These are phyloP conservation scores for Paradendryphiella salina DNA, from an alignment of 2,329 filamentous ascomycete genomes.

Conservation along the genomic window DNA sequence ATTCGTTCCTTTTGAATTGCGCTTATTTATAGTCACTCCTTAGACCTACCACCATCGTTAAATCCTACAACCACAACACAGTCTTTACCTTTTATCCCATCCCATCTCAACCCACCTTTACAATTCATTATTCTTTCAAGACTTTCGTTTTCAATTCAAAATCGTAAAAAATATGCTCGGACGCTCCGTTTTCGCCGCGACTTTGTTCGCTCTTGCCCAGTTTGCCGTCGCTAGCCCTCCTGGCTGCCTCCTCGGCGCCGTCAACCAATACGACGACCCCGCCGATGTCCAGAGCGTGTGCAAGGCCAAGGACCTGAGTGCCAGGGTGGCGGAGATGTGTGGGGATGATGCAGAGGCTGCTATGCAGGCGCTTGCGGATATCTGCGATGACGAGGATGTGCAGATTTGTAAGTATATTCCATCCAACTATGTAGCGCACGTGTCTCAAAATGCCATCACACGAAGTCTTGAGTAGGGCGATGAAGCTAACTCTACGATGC, in stretches of 20 bases:
- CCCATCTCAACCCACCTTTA: background rate
- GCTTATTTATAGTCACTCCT: constrained; percentile 19
- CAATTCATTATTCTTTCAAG: background rate
- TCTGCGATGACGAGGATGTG: constrained; percentile 33
- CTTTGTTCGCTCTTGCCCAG: constrained; percentile 31
- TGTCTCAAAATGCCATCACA: no score
- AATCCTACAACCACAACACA: constrained; percentile 1
- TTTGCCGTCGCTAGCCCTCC: constrained; percentile 31
- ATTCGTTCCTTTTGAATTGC: constrained; percentile 15
- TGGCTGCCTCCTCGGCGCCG: constrained; percentile 38
- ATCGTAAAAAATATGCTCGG: constrained; percentile 34
- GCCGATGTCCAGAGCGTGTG: constrained; percentile 33
- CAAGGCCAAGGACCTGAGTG: constrained; percentile 32
- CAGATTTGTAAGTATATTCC: constrained; percentile 35
- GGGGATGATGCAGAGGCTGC: constrained; percentile 28
- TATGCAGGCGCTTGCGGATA: constrained; percentile 33
- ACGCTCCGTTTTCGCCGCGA: constrained; percentile 33
- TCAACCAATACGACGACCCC: constrained; percentile 36
- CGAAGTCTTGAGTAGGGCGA: no score
- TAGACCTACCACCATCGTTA: constrained; percentile 8
- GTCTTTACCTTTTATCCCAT: no score
- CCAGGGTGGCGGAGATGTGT: constrained; percentile 31
- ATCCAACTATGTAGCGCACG: background rate
- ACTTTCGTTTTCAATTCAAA: no score
- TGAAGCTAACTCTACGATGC: constrained; percentile 5